These are phyloP conservation scores for Schwanniomyces pseudopolymorphus DNA, from an alignment of 805 yeast genomes.

Conservation along the genomic window DNA sequence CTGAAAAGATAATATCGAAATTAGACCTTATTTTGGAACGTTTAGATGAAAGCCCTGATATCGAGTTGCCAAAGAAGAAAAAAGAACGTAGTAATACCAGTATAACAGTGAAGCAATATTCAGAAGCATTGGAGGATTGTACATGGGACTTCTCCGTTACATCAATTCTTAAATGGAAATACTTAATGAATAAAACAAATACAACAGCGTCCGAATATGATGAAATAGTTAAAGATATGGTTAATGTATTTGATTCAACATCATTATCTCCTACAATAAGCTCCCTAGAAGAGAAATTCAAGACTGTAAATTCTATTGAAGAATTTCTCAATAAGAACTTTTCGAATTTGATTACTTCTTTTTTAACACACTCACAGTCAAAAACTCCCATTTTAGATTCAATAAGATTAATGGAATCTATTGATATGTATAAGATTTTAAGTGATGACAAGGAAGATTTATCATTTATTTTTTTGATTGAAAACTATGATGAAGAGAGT, in stretches of 20 bases:
- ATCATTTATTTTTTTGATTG: constrained; percentile 17
- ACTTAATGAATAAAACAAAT: constrained; percentile 12
- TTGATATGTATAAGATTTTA: constrained; percentile 25
- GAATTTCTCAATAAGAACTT: constrained; percentile 15
- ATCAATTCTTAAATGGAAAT: constrained; percentile 29
- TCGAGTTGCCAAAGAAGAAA: constrained; percentile 4
- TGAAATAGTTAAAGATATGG: constrained; percentile 8
- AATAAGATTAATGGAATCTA: constrained; percentile 25
- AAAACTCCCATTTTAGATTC: constrained; percentile 33
- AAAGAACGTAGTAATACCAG: background rate
- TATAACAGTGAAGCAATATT: background rate
- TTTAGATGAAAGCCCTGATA: constrained; percentile 6
- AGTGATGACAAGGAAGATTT: constrained; percentile 15
- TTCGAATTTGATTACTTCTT: constrained; percentile 23
- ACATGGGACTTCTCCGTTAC: constrained; percentile 38
- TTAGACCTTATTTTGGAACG: constrained; percentile 29
- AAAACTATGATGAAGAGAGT: constrained; percentile 7
- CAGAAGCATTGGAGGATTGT: constrained; percentile 10
- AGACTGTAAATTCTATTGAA: constrained; percentile 15
- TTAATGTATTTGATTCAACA: constrained; percentile 12
- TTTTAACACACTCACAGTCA: constrained; percentile 30
- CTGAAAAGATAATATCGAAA: constrained; percentile 25
- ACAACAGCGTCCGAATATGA: constrained; percentile 10
- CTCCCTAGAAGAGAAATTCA: constrained; percentile 14
- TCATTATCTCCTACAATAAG: background rate